These are phyloP conservation scores for Curvularia hawaiiensis DNA, from an alignment of 2,329 filamentous ascomycete genomes.

Conservation along the genomic window DNA sequence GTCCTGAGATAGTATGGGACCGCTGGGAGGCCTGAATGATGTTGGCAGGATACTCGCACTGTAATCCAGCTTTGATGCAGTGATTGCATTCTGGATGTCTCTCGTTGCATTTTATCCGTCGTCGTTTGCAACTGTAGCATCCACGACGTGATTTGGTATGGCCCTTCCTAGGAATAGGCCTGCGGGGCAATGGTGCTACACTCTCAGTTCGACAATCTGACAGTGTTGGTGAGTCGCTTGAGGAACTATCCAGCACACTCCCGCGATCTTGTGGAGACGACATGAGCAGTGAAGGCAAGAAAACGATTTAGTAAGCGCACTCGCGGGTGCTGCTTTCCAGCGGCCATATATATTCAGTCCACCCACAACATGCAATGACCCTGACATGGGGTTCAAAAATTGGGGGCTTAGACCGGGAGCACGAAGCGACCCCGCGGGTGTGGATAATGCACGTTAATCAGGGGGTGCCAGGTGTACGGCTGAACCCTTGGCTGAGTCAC, in stretches of 20 bases:
- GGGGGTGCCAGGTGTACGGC: slow-evolving; percentile 34
- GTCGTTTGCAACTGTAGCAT: slow-evolving; percentile 70
- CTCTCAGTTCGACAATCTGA: slow-evolving; percentile 28
- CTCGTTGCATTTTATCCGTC: slow-evolving; percentile 73
- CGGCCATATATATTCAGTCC: slow-evolving; percentile 36
- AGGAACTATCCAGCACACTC: slow-evolving; percentile 32
- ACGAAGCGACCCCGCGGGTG: slow-evolving; percentile 29
- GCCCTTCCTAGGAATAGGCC: slow-evolving; percentile 56
- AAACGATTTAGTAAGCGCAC: slow-evolving; percentile 19
- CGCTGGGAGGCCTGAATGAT: slow-evolving; percentile 40
- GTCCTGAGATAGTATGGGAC: slow-evolving; percentile 26
- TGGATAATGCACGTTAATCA: slow-evolving; percentile 27
- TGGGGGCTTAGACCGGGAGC: slow-evolving; percentile 12
- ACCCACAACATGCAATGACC: slow-evolving; percentile 21
- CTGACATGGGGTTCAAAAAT: slow-evolving; percentile 8
- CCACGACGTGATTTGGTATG: slow-evolving; percentile 70
- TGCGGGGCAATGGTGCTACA: slow-evolving; percentile 36
- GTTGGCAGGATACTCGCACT: slow-evolving; percentile 65
- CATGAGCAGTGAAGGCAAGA: slow-evolving; percentile 24
- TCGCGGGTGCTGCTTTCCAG: slow-evolving; percentile 24
- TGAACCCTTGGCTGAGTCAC: slow-evolving; percentile 36
- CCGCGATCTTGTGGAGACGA: slow-evolving; percentile 29
- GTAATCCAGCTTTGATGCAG: slow-evolving; percentile 65
- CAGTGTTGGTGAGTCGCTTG: slow-evolving; percentile 39
- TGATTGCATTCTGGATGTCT: slow-evolving; percentile 67